Percentiles rank a stretch among this genome's conserved stretches.
phyloP scores from a whole-genome alignment of 2,329 filamentous ascomycete genomes.

The Fusarium dlaminii region DNA sequence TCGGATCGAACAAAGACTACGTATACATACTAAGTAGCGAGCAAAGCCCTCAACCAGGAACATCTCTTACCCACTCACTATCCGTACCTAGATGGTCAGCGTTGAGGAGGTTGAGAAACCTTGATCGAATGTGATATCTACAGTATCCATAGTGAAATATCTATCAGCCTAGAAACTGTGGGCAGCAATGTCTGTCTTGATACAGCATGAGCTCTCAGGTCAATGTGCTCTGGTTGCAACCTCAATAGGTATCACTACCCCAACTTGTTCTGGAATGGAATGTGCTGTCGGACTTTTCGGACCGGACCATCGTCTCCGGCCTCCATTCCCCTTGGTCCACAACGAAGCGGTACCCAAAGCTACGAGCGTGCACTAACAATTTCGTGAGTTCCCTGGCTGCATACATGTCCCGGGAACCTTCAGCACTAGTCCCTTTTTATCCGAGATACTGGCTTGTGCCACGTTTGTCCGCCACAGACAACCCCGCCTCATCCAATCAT shows the following conservation, averaged over 20 bases:
- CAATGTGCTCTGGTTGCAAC: background rate
- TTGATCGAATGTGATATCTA: conserved; percentile 4
- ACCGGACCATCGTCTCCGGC: conserved; percentile 29
- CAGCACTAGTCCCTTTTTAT: background rate
- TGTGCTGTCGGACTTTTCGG: background rate
- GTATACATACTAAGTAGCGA: background rate
- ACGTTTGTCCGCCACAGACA: conserved; percentile 15
- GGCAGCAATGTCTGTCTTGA: background rate
- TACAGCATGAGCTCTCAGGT: background rate
- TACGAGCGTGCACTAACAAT: conserved; percentile 35
- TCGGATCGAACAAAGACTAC: background rate
- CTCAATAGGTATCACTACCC: background rate
- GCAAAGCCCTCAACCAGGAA: background rate
- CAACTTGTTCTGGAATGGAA: background rate
- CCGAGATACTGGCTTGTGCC: background rate
- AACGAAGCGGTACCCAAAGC: conserved; percentile 17
- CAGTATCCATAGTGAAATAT: background rate
- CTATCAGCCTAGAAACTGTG: background rate
- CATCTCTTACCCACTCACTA: background rate
- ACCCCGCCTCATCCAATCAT: background rate
- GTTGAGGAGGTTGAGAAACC: background rate
- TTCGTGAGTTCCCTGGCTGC: conserved; percentile 7
- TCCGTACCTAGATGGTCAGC: background rate
- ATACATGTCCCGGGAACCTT: background rate
- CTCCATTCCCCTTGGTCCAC: conserved; percentile 10